These are phyloP conservation scores for Dioszegia aurantiaca DNA, from an alignment of 768 basidiomycete species.

Conservation along the genomic window DNA sequence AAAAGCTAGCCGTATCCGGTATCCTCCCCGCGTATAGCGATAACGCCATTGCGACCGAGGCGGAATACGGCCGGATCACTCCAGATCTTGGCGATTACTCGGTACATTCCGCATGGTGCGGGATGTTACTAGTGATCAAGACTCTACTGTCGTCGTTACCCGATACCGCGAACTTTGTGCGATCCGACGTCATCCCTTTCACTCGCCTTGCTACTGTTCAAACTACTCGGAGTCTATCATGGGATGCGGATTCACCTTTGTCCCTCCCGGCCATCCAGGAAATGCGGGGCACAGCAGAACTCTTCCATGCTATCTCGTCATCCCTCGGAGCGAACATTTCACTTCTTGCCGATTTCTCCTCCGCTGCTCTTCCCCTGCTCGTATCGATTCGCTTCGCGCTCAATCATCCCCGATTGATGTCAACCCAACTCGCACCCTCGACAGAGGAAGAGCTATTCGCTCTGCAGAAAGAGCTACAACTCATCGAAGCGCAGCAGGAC, in stretches of 20 bases:
- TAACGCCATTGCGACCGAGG: conserved; percentile 71
- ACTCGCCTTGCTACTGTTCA: conserved; percentile 81
- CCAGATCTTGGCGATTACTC: conserved; percentile 69
- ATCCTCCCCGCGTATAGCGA: conserved; percentile 77
- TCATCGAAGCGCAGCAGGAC: conserved; percentile 54
- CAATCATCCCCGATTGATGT: conserved; percentile 84
- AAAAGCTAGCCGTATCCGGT: conserved; percentile 79
- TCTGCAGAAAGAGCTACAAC: conserved; percentile 58
- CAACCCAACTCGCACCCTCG: conserved; percentile 74
- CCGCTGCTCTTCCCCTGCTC: conserved; percentile 67
- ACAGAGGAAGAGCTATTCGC: conserved; percentile 68
- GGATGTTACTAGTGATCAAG: conserved; percentile 76
- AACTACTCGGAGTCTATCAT: conserved; percentile 69
- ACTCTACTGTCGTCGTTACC: conserved; percentile 66
- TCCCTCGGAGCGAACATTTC: conserved; percentile 54
- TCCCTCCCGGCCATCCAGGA: conserved; percentile 75
- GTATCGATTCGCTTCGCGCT: conserved; percentile 87
- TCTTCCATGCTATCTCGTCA: conserved; percentile 73
- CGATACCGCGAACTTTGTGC: conserved; percentile 63
- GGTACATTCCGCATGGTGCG: conserved; percentile 75
- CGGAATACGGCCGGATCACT: conserved; percentile 67
- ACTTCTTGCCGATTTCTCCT: conserved; percentile 67
- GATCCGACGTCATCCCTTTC: conserved; percentile 78
- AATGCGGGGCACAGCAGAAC: conserved; percentile 70
- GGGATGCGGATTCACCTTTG: conserved; percentile 77